These are phyloP conservation scores for Coleophoma eucalyptorum DNA, from an alignment of 2,329 filamentous ascomycete species.

Conservation along the genomic window DNA sequence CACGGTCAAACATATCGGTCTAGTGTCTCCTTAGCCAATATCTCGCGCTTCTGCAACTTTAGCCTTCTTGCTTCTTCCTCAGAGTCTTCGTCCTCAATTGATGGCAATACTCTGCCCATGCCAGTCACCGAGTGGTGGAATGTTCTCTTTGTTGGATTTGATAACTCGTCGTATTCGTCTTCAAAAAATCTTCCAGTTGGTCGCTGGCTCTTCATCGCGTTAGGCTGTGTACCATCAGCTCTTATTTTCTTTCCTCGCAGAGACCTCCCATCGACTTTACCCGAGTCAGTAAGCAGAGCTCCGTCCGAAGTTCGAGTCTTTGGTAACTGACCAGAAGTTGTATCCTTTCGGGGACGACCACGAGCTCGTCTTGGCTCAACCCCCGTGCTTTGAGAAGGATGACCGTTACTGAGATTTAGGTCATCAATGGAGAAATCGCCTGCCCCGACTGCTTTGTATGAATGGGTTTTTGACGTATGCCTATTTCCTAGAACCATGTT, in stretches of 20 bases:
- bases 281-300: slow-evolving; percentile 1
- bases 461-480: not conserved
- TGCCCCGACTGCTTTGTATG: not conserved
- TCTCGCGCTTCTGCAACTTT: slow-evolving; percentile 7
- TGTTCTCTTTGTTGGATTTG: not conserved
- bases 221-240: not conserved
- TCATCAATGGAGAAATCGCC: not conserved
- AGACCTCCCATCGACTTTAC: slow-evolving; percentile 9
- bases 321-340: not conserved
- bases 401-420: not conserved
- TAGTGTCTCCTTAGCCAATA: slow-evolving; percentile 10
- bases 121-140: not conserved
- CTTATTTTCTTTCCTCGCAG: not conserved
- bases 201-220: not conserved
- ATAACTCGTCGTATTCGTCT: not conserved
- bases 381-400: not conserved
- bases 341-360: not conserved
- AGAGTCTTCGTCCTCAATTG: slow-evolving; percentile 2
- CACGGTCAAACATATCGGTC: slow-evolving; percentile 2
- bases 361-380: not conserved
- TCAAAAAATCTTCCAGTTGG: not conserved
- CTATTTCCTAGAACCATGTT: not conserved
- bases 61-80: not conserved
- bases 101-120: not conserved
- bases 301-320: slow-evolving; percentile 3